Percentiles rank a stretch among this genome's conserved stretches.
Conservation (phyloP, 371 early-diverging fungal genomes). For the Nematocida displodere region DNA sequence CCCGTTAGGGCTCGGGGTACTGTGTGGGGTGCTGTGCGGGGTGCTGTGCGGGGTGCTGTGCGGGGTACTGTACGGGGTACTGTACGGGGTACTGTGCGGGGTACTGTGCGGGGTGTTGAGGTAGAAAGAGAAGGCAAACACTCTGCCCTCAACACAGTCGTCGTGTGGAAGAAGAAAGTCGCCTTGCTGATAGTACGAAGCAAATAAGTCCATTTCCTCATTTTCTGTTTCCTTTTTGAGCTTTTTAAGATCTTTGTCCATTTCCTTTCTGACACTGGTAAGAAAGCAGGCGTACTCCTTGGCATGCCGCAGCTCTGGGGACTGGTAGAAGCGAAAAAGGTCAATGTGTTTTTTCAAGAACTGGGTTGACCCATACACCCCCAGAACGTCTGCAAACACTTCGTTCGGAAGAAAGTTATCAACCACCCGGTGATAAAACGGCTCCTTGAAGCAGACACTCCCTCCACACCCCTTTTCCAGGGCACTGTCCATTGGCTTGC, state of each 20-base stretch:
- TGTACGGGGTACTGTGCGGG: neutral
- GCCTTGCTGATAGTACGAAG: slow-evolving; percentile 58
- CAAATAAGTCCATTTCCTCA: slow-evolving; percentile 58
- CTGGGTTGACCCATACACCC: neutral
- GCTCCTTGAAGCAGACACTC: no score
- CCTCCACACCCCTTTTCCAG: no score
- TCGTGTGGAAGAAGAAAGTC: slow-evolving; percentile 65
- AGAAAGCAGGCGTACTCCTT: slow-evolving; percentile 51
- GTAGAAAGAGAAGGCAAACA: slow-evolving; percentile 64
- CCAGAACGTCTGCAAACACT: slow-evolving; percentile 1
- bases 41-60: neutral
- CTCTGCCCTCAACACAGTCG: slow-evolving; percentile 60
- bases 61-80: neutral
- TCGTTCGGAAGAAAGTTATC: slow-evolving; percentile 42
- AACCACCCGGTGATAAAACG: slow-evolving; percentile 48
- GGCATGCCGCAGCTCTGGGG: slow-evolving; percentile 56
- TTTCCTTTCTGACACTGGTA: slow-evolving; percentile 22
- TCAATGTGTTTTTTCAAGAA: slow-evolving; percentile 60
- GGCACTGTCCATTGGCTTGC: no score
- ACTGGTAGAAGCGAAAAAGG: slow-evolving; percentile 64
- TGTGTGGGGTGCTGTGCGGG: neutral
- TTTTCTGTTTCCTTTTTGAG: slow-evolving; percentile 9
- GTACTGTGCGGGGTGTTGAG: slow-evolving; percentile 44
- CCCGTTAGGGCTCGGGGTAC: slow-evolving; percentile 28
- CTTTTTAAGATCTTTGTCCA: slow-evolving; percentile 4